Base-by-base conservation (phyloP, 106 monocot species). In the Dendrobium officinale region DNA sequence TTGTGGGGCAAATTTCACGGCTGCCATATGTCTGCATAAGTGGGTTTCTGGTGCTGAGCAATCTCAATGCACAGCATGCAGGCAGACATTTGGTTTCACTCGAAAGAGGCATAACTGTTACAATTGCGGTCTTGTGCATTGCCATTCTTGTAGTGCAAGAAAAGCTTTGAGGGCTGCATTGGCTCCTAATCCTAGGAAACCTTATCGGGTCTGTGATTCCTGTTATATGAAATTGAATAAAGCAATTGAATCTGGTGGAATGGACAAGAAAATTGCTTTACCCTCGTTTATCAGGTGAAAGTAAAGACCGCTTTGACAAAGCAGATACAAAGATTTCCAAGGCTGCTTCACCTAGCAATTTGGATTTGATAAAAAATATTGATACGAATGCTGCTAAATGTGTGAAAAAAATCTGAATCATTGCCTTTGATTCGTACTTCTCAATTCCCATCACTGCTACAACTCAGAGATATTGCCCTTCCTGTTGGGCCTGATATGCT, bases 41-140 rank as follows among this genome's bases (percentile, higher is more conserved):
- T 94, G 92, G 94, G 92, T 97, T 26, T 90, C 92, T 68, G 86
- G 96, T 80, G 80, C 92, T 15, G 96, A 97, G 58, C 93, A 93
- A 79, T 90, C 87, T 81, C 93, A 86, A 78, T 93, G 93, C 76
- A 85, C 88, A 29, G 77, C 88, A 70, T 93, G 93, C 54, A 86
- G 93, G 77, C 93, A 93, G 76, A 61, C 93, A 64, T 93, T 93
- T 93, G 93, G 93, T 54, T 93, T 93, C 82, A 93, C 93, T 47
- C 78, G 93, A 67, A 93, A 93, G 88, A 88, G 88, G 79, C 93
- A 93, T 75, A 93, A 93, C 77, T 93, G 93, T 77, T 93, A 93
- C 70, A 93, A 93, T 72, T 93, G 93, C 89, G 93, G 93, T 9
- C 90, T 93, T 81, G 89, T 93, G 13, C 93, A 90, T 59, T 93